These are phyloP conservation scores for Naganishia randhawae DNA, from an alignment of 768 basidiomycete species.

Conservation along the genomic window DNA sequence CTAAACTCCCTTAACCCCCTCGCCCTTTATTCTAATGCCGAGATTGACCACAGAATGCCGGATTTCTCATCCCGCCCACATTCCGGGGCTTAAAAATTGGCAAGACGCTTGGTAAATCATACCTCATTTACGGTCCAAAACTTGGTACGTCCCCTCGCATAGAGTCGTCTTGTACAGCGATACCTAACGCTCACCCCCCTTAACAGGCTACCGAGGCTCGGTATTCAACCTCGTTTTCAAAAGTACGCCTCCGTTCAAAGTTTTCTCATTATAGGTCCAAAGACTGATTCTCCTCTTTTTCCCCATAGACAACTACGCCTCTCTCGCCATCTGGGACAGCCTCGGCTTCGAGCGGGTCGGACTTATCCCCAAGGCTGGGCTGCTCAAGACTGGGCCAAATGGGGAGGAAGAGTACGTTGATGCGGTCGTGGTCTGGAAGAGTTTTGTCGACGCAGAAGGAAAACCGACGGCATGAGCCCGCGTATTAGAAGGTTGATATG, in stretches of 20 bases:
- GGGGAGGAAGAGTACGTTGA: constrained; percentile 84
- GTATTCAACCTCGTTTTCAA: constrained; percentile 89
- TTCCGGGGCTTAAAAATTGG: constrained; percentile 69
- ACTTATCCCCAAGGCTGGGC: constrained; percentile 59
- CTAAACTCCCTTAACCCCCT: neutral
- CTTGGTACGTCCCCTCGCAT: constrained; percentile 59
- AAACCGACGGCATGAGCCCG: neutral
- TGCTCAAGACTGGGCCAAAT: constrained; percentile 61
- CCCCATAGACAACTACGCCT: constrained; percentile 61
- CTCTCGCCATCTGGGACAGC: constrained; percentile 67
- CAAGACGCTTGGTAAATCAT: constrained; percentile 68
- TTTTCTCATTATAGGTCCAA: neutral
- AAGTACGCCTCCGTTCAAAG: constrained; percentile 46
- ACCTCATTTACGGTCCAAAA: constrained; percentile 71
- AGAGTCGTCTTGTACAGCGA: neutral
- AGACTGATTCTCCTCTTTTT: constrained; percentile 60
- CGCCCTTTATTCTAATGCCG: neutral
- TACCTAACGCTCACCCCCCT: too few relatives aligned
- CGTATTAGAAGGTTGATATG: too few relatives aligned
- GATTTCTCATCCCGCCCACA: constrained; percentile 70
- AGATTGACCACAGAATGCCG: constrained; percentile 69
- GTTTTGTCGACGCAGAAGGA: constrained; percentile 55
- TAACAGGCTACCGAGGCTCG: constrained; percentile 50
- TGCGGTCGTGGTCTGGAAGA: constrained; percentile 78
- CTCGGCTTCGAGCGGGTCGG: constrained; percentile 77